phyloP scores from a whole-genome alignment of 208 protist species.

The Leishmania turanica region DNA sequence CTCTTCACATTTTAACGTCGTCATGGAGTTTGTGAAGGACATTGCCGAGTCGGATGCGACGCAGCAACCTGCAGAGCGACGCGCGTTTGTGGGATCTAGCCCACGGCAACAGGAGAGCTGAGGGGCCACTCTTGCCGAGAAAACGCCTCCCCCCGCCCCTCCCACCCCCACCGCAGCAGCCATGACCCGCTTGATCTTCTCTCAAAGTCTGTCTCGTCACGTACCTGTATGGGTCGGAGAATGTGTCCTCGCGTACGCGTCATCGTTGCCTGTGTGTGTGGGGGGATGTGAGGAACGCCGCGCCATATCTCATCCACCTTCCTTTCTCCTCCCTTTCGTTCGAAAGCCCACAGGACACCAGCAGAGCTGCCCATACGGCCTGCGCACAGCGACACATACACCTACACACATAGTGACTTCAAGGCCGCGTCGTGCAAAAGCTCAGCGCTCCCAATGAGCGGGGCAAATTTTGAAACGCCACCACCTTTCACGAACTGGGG shows the following conservation, averaged over 20 bases:
- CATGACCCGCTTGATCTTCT: neutral
- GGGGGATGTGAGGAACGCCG: neutral
- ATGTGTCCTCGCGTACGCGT: neutral
- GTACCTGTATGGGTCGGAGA: neutral
- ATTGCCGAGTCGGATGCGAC: neutral
- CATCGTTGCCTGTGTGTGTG: neutral
- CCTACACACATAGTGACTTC: neutral
- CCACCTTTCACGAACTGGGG: slow-evolving; percentile 1
- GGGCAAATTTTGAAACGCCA: neutral
- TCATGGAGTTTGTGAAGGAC: neutral
- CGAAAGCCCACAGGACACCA: neutral
- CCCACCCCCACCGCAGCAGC: neutral
- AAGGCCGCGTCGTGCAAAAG: neutral
- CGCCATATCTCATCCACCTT: neutral
- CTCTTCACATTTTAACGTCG: neutral
- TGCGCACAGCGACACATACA: neutral
- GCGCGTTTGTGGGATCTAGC: neutral
- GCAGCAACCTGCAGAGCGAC: neutral
- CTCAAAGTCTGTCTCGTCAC: too few species aligned
- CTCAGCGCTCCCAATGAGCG: neutral
- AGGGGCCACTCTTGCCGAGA: neutral
- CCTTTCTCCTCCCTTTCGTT: neutral
- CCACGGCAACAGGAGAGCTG: neutral
- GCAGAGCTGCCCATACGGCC: neutral
- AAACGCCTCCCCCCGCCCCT: neutral